phyloP scores from a whole-genome alignment of 495 filamentous ascomycete genomes.

The Hypomontagnella submonticulosa region DNA sequence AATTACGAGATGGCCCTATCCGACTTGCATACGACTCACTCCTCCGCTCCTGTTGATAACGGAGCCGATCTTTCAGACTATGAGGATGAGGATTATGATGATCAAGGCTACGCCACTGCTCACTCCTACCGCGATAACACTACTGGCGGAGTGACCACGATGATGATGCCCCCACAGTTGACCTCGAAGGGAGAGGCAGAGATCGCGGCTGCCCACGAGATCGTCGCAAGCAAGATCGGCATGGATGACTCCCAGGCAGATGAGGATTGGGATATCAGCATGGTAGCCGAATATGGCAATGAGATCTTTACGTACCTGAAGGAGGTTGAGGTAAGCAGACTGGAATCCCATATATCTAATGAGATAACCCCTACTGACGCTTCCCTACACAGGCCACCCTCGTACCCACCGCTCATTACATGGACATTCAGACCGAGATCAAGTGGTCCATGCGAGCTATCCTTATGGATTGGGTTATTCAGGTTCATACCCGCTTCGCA shows the following conservation, averaged over 20 bases:
- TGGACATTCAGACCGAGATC: slow-evolving; percentile 96
- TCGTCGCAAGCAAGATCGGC: slow-evolving; percentile 69
- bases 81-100: slow-evolving; percentile 81
- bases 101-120: slow-evolving; percentile 81
- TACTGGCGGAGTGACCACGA: slow-evolving; percentile 71
- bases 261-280: slow-evolving; percentile 92
- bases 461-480: slow-evolving; percentile 97
- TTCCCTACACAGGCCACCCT: slow-evolving; percentile 69
- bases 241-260: slow-evolving; percentile 71
- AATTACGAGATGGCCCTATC: slow-evolving; percentile 4
- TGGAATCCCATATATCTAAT: neutral
- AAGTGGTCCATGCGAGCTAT: slow-evolving; percentile 99
- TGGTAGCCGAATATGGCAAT: slow-evolving; percentile 96
- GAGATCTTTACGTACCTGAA: slow-evolving; percentile 96
- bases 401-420: slow-evolving; percentile 89
- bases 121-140: slow-evolving; percentile 84
- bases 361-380: slow-evolving; percentile 38
- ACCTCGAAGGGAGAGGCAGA: slow-evolving; percentile 71
- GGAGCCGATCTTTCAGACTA: slow-evolving; percentile 56
- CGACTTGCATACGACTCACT: neutral
- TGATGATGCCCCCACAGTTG: slow-evolving; percentile 74
- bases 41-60: slow-evolving; percentile 11
- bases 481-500: slow-evolving; percentile 91
- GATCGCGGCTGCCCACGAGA: slow-evolving; percentile 72
- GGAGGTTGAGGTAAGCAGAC: slow-evolving; percentile 79